Conservation (phyloP, 2,329 filamentous ascomycete species). For the Simplicillium aogashimaense region DNA sequence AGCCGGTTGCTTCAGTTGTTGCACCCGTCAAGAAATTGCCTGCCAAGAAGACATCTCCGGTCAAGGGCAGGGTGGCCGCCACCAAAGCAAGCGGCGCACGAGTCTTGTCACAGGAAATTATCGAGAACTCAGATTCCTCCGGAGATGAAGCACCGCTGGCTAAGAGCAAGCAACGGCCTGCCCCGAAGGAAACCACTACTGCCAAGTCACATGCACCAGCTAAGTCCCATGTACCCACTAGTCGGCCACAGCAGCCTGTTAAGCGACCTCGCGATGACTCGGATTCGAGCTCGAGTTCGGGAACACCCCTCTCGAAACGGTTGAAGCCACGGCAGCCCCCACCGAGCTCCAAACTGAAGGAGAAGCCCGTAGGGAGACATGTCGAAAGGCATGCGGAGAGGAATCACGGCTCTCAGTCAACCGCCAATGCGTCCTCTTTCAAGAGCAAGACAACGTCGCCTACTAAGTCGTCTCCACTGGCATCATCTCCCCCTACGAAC, state of each 20-base stretch:
- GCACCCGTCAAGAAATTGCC: constrained; percentile 23
- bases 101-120: constrained; percentile 44
- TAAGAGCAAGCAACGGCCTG: constrained; percentile 12
- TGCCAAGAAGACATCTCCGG: constrained; percentile 28
- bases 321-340: constrained; percentile 37
- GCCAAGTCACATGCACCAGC: constrained; percentile 8
- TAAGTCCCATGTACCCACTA: constrained; percentile 7
- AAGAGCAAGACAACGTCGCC: constrained; percentile 47
- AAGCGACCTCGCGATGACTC: constrained; percentile 44
- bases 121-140: constrained; percentile 45
- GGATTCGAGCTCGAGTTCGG: constrained; percentile 51
- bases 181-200: constrained; percentile 8
- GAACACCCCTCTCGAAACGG: constrained; percentile 48
- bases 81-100: constrained; percentile 29
- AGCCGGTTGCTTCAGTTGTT: constrained; percentile 38
- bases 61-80: constrained; percentile 26
- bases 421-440: background rate
- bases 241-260: constrained; percentile 12
- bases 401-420: background rate
- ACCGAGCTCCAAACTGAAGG: constrained; percentile 19
- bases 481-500: constrained; percentile 56
- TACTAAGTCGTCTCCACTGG: constrained; percentile 53
- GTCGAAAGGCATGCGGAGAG: constrained; percentile 5
- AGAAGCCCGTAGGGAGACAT: constrained; percentile 7
- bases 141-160: constrained; percentile 34